Evolutionary conservation across 2,329 filamentous ascomycete species (phyloP).

Genomic region (Diaporthe sp.): DNA sequence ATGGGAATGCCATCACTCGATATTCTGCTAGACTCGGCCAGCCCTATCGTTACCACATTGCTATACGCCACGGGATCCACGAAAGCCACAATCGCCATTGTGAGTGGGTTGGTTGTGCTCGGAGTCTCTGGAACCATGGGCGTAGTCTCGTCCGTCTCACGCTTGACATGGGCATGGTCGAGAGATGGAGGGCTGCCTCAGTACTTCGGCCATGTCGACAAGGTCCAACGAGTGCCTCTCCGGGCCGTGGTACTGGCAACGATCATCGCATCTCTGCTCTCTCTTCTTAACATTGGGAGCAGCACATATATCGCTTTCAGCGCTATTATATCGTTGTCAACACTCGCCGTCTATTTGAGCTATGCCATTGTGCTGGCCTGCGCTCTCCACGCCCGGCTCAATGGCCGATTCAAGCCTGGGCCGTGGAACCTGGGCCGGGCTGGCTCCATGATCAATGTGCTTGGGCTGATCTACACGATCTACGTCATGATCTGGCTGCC

Average conservation of each 20-base stretch:
- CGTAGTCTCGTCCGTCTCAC: slow-evolving; percentile 60
- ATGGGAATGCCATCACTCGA: slow-evolving; percentile 56
- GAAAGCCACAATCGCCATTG: slow-evolving; percentile 55
- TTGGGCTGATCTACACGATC: slow-evolving; percentile 41
- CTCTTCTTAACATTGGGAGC: slow-evolving; percentile 55
- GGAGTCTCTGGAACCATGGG: slow-evolving; percentile 57
- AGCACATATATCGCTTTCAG: slow-evolving; percentile 52
- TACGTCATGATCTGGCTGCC: slow-evolving; percentile 40
- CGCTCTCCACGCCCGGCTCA: slow-evolving; percentile 38
- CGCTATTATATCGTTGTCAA: slow-evolving; percentile 55
- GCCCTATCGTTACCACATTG: slow-evolving; percentile 58
- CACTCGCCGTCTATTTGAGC: slow-evolving; percentile 43
- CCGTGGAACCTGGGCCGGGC: slow-evolving; percentile 40
- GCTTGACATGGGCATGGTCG: slow-evolving; percentile 64
- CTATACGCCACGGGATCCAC: slow-evolving; percentile 56
- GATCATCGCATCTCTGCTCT: slow-evolving; percentile 50
- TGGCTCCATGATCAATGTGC: slow-evolving; percentile 37
- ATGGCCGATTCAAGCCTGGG: slow-evolving; percentile 8
- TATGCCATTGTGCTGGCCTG: slow-evolving; percentile 41
- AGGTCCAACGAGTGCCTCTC: slow-evolving; percentile 51
- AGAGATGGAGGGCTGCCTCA: slow-evolving; percentile 55
- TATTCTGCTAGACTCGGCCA: slow-evolving; percentile 48
- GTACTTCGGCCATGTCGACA: slow-evolving; percentile 46
- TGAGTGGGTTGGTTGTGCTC: slow-evolving; percentile 54
- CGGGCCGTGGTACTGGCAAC: slow-evolving; percentile 53